A percentile compares a stretch with the other conserved stretches of the same genome.
These are phyloP conservation scores for Candida adriatica DNA, from an alignment of 805 yeast genomes.

Conservation along the genomic window DNA sequence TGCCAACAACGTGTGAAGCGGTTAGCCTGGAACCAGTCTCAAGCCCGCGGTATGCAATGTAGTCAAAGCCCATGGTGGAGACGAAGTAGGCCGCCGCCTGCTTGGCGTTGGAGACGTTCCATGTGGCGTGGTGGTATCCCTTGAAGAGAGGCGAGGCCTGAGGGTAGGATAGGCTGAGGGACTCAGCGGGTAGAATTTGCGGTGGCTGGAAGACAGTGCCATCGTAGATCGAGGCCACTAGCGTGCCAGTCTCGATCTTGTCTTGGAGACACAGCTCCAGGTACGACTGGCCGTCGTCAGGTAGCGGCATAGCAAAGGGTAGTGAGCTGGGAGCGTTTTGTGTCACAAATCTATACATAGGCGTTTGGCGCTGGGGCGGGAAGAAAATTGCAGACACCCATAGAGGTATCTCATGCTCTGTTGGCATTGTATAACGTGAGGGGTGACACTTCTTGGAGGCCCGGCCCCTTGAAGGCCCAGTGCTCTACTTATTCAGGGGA, in stretches of 20 bases:
- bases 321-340: too few relatives aligned
- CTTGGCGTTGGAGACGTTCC: slow-evolving; percentile 70
- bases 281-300: too few relatives aligned
- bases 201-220: not conserved
- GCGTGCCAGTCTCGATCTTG: not conserved
- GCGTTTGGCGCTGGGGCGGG: too few relatives aligned
- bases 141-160: slow-evolving; percentile 9
- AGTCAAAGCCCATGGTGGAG: slow-evolving; percentile 53
- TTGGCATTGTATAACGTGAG: not conserved
- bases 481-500: not conserved
- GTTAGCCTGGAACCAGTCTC: slow-evolving; percentile 57
- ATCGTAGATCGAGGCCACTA: not conserved
- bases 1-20: slow-evolving; percentile 53
- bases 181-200: too few relatives aligned
- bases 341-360: too few relatives aligned
- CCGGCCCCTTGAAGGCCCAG: not conserved
- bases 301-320: too few relatives aligned
- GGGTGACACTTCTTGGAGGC: not conserved
- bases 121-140: slow-evolving; percentile 61
- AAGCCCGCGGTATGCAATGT: slow-evolving; percentile 56
- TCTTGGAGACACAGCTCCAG: not conserved
- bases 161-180: not conserved
- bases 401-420: too few relatives aligned
- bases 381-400: too few relatives aligned
- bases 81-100: slow-evolving; percentile 51